Percentiles rank a stretch among this genome's conserved stretches.
Evolutionary conservation across 2,329 filamentous ascomycete species (phyloP).

Genomic region (Colletotrichum sp.): DNA sequence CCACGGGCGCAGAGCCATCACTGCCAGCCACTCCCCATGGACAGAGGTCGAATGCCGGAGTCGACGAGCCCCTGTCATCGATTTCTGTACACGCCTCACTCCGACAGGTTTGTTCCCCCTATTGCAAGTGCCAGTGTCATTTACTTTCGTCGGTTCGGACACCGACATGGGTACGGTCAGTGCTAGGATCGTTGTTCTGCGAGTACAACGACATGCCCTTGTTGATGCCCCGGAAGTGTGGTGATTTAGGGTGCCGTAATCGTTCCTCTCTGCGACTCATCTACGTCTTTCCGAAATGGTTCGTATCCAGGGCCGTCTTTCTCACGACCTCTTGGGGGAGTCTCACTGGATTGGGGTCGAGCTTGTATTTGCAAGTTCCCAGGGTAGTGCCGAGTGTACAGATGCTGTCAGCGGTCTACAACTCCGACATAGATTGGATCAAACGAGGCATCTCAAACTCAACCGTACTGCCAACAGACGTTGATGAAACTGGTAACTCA

Average conservation of each 20-base stretch:
- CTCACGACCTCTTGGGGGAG: neutral
- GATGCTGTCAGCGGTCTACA: neutral
- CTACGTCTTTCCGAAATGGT: conserved; percentile 1
- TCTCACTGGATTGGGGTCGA: neutral
- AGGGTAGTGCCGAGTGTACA: neutral
- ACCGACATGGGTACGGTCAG: neutral
- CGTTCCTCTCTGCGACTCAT: neutral
- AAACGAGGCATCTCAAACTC: neutral
- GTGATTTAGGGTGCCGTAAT: neutral
- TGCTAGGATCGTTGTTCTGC: neutral
- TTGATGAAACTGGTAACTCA: neutral
- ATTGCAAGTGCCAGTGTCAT: conserved; percentile 9
- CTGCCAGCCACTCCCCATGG: neutral
- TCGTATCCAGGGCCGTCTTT: neutral
- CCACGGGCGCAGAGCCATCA: neutral
- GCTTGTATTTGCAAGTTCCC: neutral
- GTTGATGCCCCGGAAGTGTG: neutral
- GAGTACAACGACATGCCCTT: neutral
- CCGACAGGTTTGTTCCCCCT: neutral
- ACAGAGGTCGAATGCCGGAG: neutral
- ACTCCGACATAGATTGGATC: neutral
- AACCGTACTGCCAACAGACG: neutral
- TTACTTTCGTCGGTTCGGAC: neutral
- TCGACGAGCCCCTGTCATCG: neutral
- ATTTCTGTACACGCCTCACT: neutral